Evolutionary conservation across 441 rosid genomes (phyloP).

Genomic region (Viola pubescens): DNA sequence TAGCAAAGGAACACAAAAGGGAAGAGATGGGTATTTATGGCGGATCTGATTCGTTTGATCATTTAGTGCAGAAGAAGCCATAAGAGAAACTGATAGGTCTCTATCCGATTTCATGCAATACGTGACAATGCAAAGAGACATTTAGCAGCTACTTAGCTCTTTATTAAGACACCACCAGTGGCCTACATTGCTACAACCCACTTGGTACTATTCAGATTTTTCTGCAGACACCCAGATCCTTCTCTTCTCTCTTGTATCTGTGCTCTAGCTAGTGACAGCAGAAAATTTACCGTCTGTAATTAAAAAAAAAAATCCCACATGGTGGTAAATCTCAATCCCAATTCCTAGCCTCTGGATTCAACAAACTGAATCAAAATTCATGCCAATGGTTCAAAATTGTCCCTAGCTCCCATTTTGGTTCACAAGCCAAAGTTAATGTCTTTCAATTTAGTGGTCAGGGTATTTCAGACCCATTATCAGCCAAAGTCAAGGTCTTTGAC

Average conservation of each 20-base stretch:
- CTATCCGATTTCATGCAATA: conserved; percentile 18
- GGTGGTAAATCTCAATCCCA: conserved; percentile 1
- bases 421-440: neutral
- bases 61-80: neutral
- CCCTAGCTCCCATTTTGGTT: neutral
- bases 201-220: conserved; percentile 37
- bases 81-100: conserved; percentile 19
- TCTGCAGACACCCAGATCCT: conserved; percentile 32
- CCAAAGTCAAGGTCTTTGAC: no score
- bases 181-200: conserved; percentile 20
- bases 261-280: conserved; percentile 12
- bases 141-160: conserved; percentile 6
- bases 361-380: neutral
- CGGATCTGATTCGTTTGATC: conserved; percentile 6
- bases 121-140: conserved; percentile 19
- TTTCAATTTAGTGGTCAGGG: no score
- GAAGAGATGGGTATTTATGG: conserved; percentile 9
- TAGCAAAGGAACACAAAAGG: conserved; percentile 19
- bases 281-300: conserved; percentile 17
- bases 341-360: conserved; percentile 9
- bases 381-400: neutral
- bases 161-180: conserved; percentile 12
- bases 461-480: no score
- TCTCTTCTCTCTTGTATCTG: neutral
- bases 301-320: neutral